Conservation (phyloP, 2,329 filamentous ascomycete genomes). For the Microdochium trichocladiopsis region DNA sequence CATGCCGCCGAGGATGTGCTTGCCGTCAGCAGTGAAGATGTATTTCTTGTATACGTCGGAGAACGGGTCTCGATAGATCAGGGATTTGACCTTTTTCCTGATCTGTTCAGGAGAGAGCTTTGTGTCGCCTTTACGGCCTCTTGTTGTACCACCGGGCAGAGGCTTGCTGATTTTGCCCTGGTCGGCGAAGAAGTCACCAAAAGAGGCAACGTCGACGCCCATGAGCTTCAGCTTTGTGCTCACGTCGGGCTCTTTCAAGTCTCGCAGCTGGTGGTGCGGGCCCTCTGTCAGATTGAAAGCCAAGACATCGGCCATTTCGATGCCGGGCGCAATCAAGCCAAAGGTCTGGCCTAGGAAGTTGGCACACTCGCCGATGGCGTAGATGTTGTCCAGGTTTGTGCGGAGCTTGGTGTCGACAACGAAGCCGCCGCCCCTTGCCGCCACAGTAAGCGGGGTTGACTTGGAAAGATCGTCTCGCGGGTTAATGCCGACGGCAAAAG, state of each 20-base stretch:
- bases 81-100: slow-evolving; percentile 59
- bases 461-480: slow-evolving; percentile 63
- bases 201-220: slow-evolving; percentile 86
- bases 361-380: slow-evolving; percentile 86
- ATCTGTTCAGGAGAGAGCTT: slow-evolving; percentile 24
- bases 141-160: slow-evolving; percentile 3
- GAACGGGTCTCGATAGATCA: slow-evolving; percentile 87
- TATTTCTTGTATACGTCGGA: slow-evolving; percentile 90
- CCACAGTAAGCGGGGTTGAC: slow-evolving; percentile 14
- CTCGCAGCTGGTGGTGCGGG: slow-evolving; percentile 59
- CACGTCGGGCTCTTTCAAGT: slow-evolving; percentile 76
- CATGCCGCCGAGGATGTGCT: slow-evolving; percentile 90
- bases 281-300: slow-evolving; percentile 87
- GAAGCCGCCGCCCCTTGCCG: slow-evolving; percentile 68
- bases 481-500: slow-evolving; percentile 84
- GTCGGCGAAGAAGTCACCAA: slow-evolving; percentile 91
- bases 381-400: slow-evolving; percentile 67
- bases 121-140: slow-evolving; percentile 7
- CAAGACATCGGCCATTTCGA: slow-evolving; percentile 90
- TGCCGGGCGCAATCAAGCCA: slow-evolving; percentile 79
- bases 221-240: slow-evolving; percentile 89
- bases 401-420: slow-evolving; percentile 60
- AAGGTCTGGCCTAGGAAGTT: slow-evolving; percentile 85
- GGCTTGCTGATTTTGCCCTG: slow-evolving; percentile 46
- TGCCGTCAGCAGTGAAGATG: slow-evolving; percentile 81